These are phyloP conservation scores for Juncus inflexus DNA, from an alignment of 176 grass and related monocot species.

Conservation along the genomic window DNA sequence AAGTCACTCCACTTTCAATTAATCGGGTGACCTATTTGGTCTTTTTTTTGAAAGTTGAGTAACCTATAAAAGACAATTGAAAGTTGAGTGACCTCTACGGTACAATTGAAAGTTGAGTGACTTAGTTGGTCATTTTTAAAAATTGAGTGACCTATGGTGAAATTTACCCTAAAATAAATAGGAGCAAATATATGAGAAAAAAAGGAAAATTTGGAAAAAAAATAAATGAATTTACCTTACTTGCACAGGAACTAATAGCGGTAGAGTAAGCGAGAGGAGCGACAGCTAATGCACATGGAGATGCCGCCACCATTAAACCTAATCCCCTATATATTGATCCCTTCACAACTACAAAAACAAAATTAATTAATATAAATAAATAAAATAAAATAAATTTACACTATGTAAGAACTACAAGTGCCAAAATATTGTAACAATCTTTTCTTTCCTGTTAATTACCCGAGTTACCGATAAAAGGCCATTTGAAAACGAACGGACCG, in stretches of 20 bases:
- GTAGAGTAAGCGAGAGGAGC: conserved; percentile 96
- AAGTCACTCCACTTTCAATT: too few relatives aligned
- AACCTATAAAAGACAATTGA: too few relatives aligned
- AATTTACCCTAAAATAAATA: too few relatives aligned
- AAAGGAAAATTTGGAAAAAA: conserved; percentile 26
- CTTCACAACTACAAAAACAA: conserved; percentile 79
- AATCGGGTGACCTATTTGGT: too few relatives aligned
- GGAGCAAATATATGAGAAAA: background rate
- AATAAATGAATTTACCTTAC: conserved; percentile 54
- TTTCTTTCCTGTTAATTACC: conserved; percentile 39
- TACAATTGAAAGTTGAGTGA: too few relatives aligned
- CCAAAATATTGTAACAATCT: background rate
- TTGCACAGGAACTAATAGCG: conserved; percentile 95
- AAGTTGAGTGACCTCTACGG: too few relatives aligned
- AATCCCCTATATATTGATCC: conserved; percentile 94
- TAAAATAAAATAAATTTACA: conserved; percentile 9
- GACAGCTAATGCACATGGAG: conserved; percentile 92
- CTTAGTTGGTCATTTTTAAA: too few relatives aligned
- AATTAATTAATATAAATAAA: background rate
- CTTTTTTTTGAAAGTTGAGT: too few relatives aligned
- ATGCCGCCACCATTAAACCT: conserved; percentile 98
- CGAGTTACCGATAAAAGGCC: conserved; percentile 94
- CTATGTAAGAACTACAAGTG: background rate
- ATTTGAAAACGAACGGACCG: conserved; percentile 92
- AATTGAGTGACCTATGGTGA: too few relatives aligned